These are phyloP conservation scores for Citrus glauca DNA, from an alignment of 345 rosid genomes.

Conservation along the genomic window DNA sequence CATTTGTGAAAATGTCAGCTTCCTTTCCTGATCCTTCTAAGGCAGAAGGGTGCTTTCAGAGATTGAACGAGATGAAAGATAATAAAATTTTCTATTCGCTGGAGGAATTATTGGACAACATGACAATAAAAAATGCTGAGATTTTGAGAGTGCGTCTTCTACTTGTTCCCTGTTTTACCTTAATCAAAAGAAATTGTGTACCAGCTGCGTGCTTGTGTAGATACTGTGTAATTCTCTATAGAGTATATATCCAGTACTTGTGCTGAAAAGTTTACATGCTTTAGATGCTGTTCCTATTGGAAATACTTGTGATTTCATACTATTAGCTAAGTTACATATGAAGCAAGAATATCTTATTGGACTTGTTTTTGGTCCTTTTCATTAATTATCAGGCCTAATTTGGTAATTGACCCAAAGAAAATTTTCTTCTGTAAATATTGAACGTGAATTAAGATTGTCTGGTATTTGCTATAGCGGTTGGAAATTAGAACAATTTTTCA, in stretches of 20 bases:
- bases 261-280: not conserved
- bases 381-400: not conserved
- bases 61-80: slow-evolving; percentile 63
- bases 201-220: not conserved
- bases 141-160: slow-evolving; percentile 39
- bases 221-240: not conserved
- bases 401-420: not conserved
- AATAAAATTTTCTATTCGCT: slow-evolving; percentile 48
- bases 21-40: slow-evolving; percentile 69
- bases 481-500: not conserved
- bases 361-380: not conserved
- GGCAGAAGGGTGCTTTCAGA: slow-evolving; percentile 69
- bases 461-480: not conserved
- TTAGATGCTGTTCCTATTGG: not conserved
- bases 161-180: slow-evolving; percentile 3
- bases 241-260: not conserved
- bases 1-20: slow-evolving; percentile 65
- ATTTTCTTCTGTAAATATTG: not conserved
- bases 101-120: slow-evolving; percentile 50
- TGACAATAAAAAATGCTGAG: slow-evolving; percentile 35
- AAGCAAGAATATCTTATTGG: not conserved
- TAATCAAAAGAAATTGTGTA: not conserved
- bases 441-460: not conserved
- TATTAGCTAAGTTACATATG: not conserved
- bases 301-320: not conserved